phyloP scores from a whole-genome alignment of 1,284 basidiomycete genomes.

The Cryptococcus maquisensis region DNA sequence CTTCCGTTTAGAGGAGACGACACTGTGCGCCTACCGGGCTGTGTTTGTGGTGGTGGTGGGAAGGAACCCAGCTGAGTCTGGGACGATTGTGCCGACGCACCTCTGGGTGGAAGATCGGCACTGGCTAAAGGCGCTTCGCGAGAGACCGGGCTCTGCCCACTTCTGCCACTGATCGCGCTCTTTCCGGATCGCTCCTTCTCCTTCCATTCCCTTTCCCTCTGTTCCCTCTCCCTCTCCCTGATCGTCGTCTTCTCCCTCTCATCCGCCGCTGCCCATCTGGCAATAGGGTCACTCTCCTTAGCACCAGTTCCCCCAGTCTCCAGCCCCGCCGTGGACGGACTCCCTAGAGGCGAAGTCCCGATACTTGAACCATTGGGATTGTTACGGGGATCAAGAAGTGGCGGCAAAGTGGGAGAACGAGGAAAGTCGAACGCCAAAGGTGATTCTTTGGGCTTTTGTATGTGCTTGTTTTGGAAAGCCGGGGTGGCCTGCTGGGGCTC shows the following conservation, averaged over 20 bases:
- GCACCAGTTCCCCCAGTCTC: not conserved
- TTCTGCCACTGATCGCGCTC: no score
- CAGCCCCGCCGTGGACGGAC: not conserved
- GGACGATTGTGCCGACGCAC: not conserved
- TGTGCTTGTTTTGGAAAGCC: no score
- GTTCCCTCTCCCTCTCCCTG: no score
- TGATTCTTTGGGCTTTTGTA: no score
- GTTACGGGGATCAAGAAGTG: slow-evolving; percentile 17
- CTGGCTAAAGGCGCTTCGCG: not conserved
- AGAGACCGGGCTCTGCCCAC: no score
- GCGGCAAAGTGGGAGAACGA: slow-evolving; percentile 20
- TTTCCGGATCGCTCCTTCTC: no score
- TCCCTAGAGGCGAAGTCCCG: not conserved
- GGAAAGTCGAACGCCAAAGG: slow-evolving; percentile 19
- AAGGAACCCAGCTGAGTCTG: no score
- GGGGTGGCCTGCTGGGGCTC: not conserved
- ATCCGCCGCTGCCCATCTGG: not conserved
- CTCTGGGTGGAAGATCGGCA: not conserved
- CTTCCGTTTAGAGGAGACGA: not conserved
- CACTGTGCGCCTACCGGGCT: not conserved
- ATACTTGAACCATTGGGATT: no score
- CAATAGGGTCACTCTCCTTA: not conserved
- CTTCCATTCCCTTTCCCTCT: no score
- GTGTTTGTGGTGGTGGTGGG: not conserved
- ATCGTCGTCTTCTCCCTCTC: not conserved